Evolutionary conservation across 495 filamentous ascomycete species (phyloP).

Genomic region (Aspergillus funiculosus): DNA sequence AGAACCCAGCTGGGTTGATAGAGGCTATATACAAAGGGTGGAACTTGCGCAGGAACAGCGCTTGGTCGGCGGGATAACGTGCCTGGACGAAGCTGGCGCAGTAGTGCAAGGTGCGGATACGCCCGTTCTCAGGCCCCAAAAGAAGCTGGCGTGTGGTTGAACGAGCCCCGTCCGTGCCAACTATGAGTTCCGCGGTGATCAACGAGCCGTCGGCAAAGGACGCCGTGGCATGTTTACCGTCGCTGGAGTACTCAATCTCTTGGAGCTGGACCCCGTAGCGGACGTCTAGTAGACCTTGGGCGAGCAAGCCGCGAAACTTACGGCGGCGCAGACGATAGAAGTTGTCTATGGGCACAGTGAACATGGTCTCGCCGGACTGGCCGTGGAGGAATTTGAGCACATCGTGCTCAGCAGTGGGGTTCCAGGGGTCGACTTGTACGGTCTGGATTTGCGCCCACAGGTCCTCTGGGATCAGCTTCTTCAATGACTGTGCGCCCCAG

Average conservation of each 20-base stretch:
- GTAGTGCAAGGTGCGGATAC: conserved; percentile 22
- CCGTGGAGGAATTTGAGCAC: conserved; percentile 41
- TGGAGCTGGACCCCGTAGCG: conserved; percentile 11
- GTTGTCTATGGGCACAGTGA: conserved; percentile 27
- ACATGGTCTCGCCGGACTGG: conserved; percentile 42
- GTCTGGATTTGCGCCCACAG: conserved; percentile 30
- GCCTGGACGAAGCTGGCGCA: conserved; percentile 31
- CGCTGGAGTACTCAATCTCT: conserved; percentile 9
- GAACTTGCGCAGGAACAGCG: conserved; percentile 25
- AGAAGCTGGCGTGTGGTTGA: conserved; percentile 36
- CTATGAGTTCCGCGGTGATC: conserved; percentile 21
- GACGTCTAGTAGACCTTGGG: conserved; percentile 38
- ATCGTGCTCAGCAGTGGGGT: conserved; percentile 30
- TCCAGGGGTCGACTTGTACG: conserved; percentile 35
- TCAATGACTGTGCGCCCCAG: conserved; percentile 44
- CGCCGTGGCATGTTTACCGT: conserved; percentile 20
- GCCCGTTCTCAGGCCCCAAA: conserved; percentile 30
- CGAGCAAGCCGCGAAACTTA: conserved; percentile 35
- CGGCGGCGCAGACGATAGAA: conserved; percentile 44
- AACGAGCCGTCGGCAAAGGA: conserved; percentile 18
- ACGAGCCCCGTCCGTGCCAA: conserved; percentile 46
- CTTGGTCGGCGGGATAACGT: conserved; percentile 28
- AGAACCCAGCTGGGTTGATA: conserved; percentile 18
- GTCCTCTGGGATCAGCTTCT: conserved; percentile 32
- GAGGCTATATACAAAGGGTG: conserved; percentile 24